Evolutionary conservation across 1,284 basidiomycete species (phyloP).

Genomic region (Boletus sp.): DNA sequence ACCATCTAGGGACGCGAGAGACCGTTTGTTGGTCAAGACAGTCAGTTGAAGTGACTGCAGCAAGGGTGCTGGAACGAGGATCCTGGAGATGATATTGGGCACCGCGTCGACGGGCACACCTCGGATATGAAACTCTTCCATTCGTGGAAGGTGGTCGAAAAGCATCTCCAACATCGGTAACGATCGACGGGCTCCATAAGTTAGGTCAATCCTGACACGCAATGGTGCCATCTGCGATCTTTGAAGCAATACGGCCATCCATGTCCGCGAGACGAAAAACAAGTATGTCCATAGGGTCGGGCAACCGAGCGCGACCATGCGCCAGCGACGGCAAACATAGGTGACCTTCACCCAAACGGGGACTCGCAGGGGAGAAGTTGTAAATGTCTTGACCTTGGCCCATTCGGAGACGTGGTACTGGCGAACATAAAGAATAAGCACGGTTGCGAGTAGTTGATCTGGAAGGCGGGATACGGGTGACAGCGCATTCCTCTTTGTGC

Average conservation of each 20-base stretch:
- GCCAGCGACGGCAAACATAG: constrained; percentile 26
- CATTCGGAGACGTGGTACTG: background rate
- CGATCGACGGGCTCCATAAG: constrained; percentile 1
- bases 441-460: constrained; percentile 8
- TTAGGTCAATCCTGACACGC: constrained; percentile 19
- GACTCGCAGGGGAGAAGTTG: background rate
- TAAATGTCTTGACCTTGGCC: background rate
- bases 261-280: constrained; percentile 16
- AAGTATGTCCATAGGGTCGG: constrained; percentile 30
- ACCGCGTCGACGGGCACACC: background rate
- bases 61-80: background rate
- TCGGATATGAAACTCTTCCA: constrained; percentile 4
- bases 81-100: background rate
- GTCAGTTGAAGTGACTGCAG: constrained; percentile 1
- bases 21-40: background rate
- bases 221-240: constrained; percentile 12
- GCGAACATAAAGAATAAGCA: constrained; percentile 3
- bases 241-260: constrained; percentile 1
- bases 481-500: constrained; percentile 1
- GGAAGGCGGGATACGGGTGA: constrained; percentile 10
- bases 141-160: background rate
- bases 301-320: constrained; percentile 28
- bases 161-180: constrained; percentile 1
- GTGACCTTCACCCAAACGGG: constrained; percentile 9
- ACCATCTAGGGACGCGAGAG: background rate